Conservation (phyloP, 2,329 filamentous ascomycete genomes). For the Tolypocladium amazonense region DNA sequence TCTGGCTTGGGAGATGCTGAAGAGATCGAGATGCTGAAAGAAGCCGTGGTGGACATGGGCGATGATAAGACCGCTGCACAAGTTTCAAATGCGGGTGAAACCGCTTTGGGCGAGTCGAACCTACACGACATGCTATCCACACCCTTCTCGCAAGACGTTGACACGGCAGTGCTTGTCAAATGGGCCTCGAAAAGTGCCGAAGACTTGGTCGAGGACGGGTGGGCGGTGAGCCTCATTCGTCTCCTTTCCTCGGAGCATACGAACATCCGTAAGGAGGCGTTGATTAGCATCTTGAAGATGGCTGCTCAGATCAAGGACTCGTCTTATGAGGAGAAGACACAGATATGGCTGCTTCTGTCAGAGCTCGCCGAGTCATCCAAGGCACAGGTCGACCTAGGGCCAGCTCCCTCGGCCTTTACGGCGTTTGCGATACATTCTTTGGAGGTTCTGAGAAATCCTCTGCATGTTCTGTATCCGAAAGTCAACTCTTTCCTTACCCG, state of each 20-base stretch:
- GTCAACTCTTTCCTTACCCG: slow-evolving; percentile 75
- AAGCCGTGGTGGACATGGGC: slow-evolving; percentile 1
- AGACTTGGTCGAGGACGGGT: slow-evolving; percentile 68
- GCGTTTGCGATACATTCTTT: slow-evolving; percentile 65
- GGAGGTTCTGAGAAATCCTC: slow-evolving; percentile 60
- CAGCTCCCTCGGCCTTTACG: slow-evolving; percentile 64
- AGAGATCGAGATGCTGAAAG: slow-evolving; percentile 8
- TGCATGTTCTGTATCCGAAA: slow-evolving; percentile 77
- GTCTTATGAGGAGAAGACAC: slow-evolving; percentile 62
- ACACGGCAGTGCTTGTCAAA: slow-evolving; percentile 41
- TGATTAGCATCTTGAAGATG: slow-evolving; percentile 57
- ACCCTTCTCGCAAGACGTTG: slow-evolving; percentile 33
- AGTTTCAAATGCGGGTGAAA: slow-evolving; percentile 2
- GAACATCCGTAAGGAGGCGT: slow-evolving; percentile 70
- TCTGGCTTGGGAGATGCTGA: slow-evolving; percentile 8
- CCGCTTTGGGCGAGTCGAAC: slow-evolving; percentile 25
- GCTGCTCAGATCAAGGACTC: slow-evolving; percentile 54
- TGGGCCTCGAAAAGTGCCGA: slow-evolving; percentile 73
- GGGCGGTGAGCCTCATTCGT: slow-evolving; percentile 57
- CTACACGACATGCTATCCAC: slow-evolving; percentile 42
- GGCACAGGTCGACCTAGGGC: slow-evolving; percentile 37
- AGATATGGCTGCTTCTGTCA: slow-evolving; percentile 68
- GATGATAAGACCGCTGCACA: slow-evolving; percentile 1
- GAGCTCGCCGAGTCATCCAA: slow-evolving; percentile 70
- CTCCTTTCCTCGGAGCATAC: slow-evolving; percentile 66